Base-by-base conservation (phyloP, 495 filamentous ascomycete species). In the Schizothecium vesticola region DNA sequence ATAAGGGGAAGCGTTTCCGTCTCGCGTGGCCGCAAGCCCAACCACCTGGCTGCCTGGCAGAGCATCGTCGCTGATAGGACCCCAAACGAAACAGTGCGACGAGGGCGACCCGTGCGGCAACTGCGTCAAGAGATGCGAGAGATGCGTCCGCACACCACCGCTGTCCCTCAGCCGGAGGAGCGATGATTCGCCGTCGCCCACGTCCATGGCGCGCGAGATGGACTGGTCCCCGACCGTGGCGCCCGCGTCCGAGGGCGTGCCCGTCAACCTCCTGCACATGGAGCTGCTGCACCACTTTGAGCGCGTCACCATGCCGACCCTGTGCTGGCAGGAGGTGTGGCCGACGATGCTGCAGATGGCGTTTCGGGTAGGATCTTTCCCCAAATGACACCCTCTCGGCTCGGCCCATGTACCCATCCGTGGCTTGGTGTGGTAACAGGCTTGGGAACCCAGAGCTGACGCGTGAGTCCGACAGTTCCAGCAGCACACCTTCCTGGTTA, bases 261-360 rank as follows among this genome's bases (percentile, higher is more conserved):
- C 67, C 29, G 60, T 74, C 65, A 76, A 76, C 31, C 58, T 76
- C 9, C 65, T 76, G 19, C 74, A 76, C 29, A 67, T 76, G 67
- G 74, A 76, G 31, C 60, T 76, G 16, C 69, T 76, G 59, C 72
- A 74, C 64, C 73, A 75, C 66, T 76, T 76, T 61, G 67, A 73
- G 61, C 67, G 56, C 19, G 56, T 67, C 23, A 74, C 69, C 56
- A 61, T 74, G 11, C 43, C 66, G 10, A 75, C 73, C 23, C 68
- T 76, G 31, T 59, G 69, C 59, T 76, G 75, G 57, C 55, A 67
- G 63, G 67, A 65, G 21, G 67, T 76, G 3, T 76, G 75, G 75
- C 67, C 71, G 19, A 64, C 61, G 62, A 71, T 76, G 65, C 66
- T 76, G 33, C 71, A 68, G 67, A 67, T 73, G 6, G 71, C 71